Conservation (phyloP, 768 basidiomycete species). For the Xerocomellus intermedius region DNA sequence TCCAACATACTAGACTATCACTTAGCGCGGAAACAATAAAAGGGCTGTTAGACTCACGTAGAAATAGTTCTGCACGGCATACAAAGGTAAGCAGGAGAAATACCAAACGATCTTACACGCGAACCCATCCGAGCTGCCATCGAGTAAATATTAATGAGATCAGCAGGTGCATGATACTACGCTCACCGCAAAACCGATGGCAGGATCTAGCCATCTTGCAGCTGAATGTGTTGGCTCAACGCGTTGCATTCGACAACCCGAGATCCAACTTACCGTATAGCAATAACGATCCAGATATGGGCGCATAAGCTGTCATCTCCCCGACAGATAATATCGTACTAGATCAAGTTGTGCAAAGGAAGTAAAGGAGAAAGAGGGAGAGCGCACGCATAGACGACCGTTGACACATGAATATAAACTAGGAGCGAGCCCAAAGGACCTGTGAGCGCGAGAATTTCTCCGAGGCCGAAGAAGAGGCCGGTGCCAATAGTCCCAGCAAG, state of each 20-base stretch:
- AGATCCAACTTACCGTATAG: slow-evolving; percentile 22
- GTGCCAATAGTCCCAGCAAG: slow-evolving; percentile 32
- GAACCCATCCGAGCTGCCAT: slow-evolving; percentile 25
- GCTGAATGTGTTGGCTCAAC: slow-evolving; percentile 12
- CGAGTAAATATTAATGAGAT: background rate
- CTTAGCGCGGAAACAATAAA: background rate
- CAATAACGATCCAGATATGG: slow-evolving; percentile 29
- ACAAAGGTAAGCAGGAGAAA: slow-evolving; percentile 1
- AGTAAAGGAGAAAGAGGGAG: background rate
- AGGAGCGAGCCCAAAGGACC: slow-evolving; percentile 32
- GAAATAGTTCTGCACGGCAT: slow-evolving; percentile 32
- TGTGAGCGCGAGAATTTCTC: slow-evolving; percentile 24
- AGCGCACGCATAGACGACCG: slow-evolving; percentile 30
- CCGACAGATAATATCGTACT: slow-evolving; percentile 31
- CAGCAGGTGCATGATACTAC: background rate
- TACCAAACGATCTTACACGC: background rate
- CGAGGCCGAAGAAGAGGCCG: slow-evolving; percentile 32
- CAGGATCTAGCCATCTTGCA: slow-evolving; percentile 34
- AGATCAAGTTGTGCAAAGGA: background rate
- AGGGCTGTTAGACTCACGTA: slow-evolving; percentile 20
- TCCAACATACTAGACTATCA: slow-evolving; percentile 9
- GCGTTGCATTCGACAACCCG: background rate
- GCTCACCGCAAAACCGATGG: slow-evolving; percentile 31
- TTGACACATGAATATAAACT: slow-evolving; percentile 28
- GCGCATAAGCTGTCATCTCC: slow-evolving; percentile 30